Base-by-base conservation (phyloP, 148 eudicot genomes). In the Nepenthes gracilis region DNA sequence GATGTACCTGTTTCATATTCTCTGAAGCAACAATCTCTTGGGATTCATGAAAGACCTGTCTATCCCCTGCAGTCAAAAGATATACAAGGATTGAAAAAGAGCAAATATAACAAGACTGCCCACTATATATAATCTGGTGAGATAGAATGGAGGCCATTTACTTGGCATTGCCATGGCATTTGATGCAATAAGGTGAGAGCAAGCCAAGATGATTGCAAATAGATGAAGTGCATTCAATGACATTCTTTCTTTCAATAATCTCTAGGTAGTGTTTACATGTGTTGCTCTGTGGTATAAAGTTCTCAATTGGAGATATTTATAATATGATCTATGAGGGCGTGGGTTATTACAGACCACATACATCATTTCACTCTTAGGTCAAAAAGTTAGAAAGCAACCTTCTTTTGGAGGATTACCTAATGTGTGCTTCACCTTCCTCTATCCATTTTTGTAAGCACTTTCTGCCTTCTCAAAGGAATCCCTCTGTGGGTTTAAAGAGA, bases 131-230 rank as follows among this genome's bases (percentile, higher is more conserved):
- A 23, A 23, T 23, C 23, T 0, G 23, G 23, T 23, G 23, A 23
- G 48, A 45, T 45, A 6, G 11, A 45, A 45, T 45, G 48, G 11
- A 6, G 48, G 48, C 8, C 48, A 9, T 23, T 61, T 79, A 83
- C 87, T 74, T 64, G 87, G 77, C 35, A 63, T 47, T 15, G 81
- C 67, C 57, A 72, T 62, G 23, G 78, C 72, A 50, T 65, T 59
- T 35, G 77, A 72, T 48, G 78, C 36, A 43, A 77, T 14, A 8
- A 83, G 64, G 50, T 48, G 64, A 59, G 75, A 69, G 64, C 76
- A 67, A 72, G 67, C 65, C 4, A 77, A 62, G 51, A 72, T 1
- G 66, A 76, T 36, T 58, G 74, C 66, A 33, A 80, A 35, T 12
- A 67, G 45, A 56, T 51, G 63, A 58, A 69, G 71, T 12, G 62